Evolutionary conservation across 306 rosid species (phyloP), one percentile per base, ranked within the genome.

Genomic region (Trifolium dubium): DNA sequence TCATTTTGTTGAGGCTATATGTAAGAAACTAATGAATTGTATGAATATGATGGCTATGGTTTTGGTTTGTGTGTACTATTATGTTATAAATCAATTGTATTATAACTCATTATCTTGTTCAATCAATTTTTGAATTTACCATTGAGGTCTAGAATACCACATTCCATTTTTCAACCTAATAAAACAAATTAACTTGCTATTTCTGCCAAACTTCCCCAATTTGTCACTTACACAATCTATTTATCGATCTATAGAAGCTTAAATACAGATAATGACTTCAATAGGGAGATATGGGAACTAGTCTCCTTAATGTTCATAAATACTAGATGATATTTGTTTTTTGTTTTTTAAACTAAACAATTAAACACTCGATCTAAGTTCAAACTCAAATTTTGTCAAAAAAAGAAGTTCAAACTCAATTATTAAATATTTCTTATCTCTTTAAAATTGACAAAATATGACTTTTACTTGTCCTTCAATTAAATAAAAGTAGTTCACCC

Each of bases 51-150:
- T 61, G 41, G 30, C 43, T 51, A 59, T 76, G 68, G 63, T 74
- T 74, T 59, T 67, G 55, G n/a, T 50, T 58, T 77, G 37, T 39
- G 32, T 76, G 71, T 64, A 29, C 3, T 18, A 15, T 63, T 68
- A 67, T 67, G 53, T 69, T 39, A 19, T 43, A 13, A 13, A 64
- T 71, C 75, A 47, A 56, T 30, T 31, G 62, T 37, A 53, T 40
- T 51, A 14, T 40, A 41, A 79, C n/a, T 29, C 61, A 55, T 40
- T 28, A 14, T 50, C 56, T 80, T 73, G 51, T 67, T 29, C 23
- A 59, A 30, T 59, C 23, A 23, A 23, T 23, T 23, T 23, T 23
- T 23, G 23, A 23, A 23, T 23, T 23, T 23, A 23, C 0, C 23
- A 23, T 23, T 23, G 23, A 23, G 23, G 23, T 23, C 23, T 23